Conservation (phyloP, 257 asterid species). For the Ophiorrhiza pumila region DNA sequence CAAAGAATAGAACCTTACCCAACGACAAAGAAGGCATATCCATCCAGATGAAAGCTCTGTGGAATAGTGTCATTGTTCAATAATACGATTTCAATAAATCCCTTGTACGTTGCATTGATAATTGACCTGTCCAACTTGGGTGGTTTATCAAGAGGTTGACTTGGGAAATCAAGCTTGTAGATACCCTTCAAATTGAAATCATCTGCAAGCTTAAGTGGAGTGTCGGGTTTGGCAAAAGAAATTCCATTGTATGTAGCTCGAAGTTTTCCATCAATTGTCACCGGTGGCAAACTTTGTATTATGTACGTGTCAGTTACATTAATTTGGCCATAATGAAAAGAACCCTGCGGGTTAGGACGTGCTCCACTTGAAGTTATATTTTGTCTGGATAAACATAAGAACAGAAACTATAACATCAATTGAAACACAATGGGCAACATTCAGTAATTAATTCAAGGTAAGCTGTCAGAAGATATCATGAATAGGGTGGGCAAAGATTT, state of each 20-base stretch:
- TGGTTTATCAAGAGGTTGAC: slow-evolving; percentile 46
- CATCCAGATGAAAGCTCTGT: slow-evolving; percentile 90
- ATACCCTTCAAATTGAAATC: slow-evolving; percentile 57
- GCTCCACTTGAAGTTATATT: slow-evolving; percentile 93
- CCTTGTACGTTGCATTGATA: slow-evolving; percentile 84
- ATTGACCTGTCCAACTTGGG: slow-evolving; percentile 58
- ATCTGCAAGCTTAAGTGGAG: slow-evolving; percentile 87
- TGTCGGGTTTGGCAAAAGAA: slow-evolving; percentile 68
- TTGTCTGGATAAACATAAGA: slow-evolving; percentile 49
- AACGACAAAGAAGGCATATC: slow-evolving; percentile 86
- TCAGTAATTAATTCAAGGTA: background rate
- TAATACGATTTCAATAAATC: slow-evolving; percentile 72
- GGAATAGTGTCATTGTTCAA: slow-evolving; percentile 75
- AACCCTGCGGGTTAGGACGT: slow-evolving; percentile 98
- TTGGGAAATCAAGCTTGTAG: slow-evolving; percentile 92
- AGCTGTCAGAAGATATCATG: background rate
- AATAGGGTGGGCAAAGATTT: background rate
- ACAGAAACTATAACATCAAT: background rate
- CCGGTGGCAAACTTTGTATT: slow-evolving; percentile 53
- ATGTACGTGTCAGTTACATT: slow-evolving; percentile 68
- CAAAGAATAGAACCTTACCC: slow-evolving; percentile 54
- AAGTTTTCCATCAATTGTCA: slow-evolving; percentile 54
- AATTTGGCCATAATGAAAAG: slow-evolving; percentile 81
- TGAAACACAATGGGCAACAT: background rate
- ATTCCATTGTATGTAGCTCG: slow-evolving; percentile 75